Conservation (phyloP, 257 asterid species). For the Solanum tarijense region DNA sequence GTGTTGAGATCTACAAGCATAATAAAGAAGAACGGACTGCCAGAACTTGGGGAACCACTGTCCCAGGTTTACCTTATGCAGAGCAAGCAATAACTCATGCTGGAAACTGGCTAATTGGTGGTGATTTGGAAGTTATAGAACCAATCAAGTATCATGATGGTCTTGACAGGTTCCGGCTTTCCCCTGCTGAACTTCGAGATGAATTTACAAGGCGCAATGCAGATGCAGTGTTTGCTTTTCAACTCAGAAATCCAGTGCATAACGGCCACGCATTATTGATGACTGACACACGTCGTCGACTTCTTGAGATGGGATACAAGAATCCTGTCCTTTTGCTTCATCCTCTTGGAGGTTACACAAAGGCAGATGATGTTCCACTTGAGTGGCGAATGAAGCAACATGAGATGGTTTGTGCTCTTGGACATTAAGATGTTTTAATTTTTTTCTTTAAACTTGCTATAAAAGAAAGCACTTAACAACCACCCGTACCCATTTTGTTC, state of each 20-base stretch:
- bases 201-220: constrained; percentile 71
- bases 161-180: constrained; percentile 71
- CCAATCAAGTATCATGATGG: constrained; percentile 65
- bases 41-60: constrained; percentile 93
- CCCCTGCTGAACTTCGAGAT: constrained; percentile 69
- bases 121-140: constrained; percentile 72
- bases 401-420: constrained; percentile 55
- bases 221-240: constrained; percentile 93
- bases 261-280: constrained; percentile 85
- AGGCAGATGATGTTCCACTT: constrained; percentile 92
- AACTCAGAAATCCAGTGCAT: constrained; percentile 92
- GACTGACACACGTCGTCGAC: constrained; percentile 88
- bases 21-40: constrained; percentile 89
- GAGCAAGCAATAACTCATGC: constrained; percentile 53
- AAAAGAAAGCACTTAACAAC: neutral
- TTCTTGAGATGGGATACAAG: constrained; percentile 84
- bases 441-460: neutral
- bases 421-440: neutral
- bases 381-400: constrained; percentile 94
- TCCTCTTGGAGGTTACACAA: constrained; percentile 90
- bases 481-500: neutral
- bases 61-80: constrained; percentile 77
- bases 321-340: constrained; percentile 80
- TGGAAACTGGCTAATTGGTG: constrained; percentile 92
- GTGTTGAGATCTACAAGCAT: constrained; percentile 86